Evolutionary conservation across 352 stramenopile genomes (phyloP), one percentile per base, ranked within the genome.

Genomic region (Peronospora farinosa): DNA sequence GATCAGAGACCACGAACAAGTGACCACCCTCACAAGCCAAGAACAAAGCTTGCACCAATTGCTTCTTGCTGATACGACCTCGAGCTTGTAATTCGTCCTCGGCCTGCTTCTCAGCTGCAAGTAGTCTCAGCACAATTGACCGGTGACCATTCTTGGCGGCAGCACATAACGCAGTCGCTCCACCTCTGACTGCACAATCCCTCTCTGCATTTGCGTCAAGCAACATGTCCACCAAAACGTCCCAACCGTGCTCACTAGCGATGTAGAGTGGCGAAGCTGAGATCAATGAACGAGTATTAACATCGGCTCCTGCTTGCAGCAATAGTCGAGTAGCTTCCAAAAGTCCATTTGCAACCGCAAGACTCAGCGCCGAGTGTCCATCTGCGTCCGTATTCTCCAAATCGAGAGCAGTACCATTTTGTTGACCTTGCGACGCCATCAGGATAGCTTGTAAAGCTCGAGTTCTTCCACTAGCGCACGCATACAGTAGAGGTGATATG

Each of bases 201-300:
- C 75, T 60, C 11, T 65, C 60, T 2, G 73, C 77, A 7, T 76
- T 69, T 8, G 30, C 35, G 8, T 64, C 54, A 0, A 93, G 72
- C 37, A 93, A 38, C 27, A 80, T 50, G 15, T 84, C 74, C 27
- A 91, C 62, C 9, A 89, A 53, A 6, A 83, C 67, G 32, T 88
- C 78, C 62, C 72, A 86, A 41, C 84, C 78, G 56, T 84, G 78
- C 46, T 89, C 79, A 21, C 72, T 81, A 7, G 79, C 79, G 9
- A 89, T 72, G 54, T 91, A 89, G 17, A 93, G 69, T 12, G 82
- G 82, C 16, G 82, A 89, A 2, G 72, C 77, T 19, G 88, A 63
- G 27, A 62, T 80, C 17, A 77, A 43, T 5, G 79, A 83, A 23
- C 79, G 79, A 40, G 67, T 71, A 51, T 93, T 76, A 16, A 87